phyloP scores from a whole-genome alignment of 2,329 filamentous ascomycete genomes.

The Botrytis hyacinthi region DNA sequence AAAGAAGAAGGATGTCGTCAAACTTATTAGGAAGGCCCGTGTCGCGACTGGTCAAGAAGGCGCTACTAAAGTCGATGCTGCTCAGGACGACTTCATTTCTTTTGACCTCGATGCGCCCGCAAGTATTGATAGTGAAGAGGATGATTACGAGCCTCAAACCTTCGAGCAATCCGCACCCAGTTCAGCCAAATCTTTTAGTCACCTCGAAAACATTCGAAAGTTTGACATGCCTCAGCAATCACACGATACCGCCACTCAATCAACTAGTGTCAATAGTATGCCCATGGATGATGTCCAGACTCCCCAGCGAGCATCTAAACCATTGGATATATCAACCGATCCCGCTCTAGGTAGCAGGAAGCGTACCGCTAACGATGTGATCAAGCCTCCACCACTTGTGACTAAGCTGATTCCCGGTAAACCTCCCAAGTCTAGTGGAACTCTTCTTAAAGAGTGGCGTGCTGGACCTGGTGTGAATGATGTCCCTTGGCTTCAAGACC shows the following conservation, averaged over 20 bases:
- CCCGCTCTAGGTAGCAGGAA: slow-evolving; percentile 65
- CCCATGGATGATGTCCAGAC: background rate
- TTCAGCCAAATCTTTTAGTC: slow-evolving; percentile 13
- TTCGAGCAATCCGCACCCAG: slow-evolving; percentile 21
- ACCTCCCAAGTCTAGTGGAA: slow-evolving; percentile 28
- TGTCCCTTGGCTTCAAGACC: slow-evolving; percentile 65
- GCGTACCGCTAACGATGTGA: slow-evolving; percentile 68
- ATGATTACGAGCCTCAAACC: slow-evolving; percentile 26
- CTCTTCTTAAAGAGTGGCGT: slow-evolving; percentile 46
- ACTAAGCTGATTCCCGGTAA: slow-evolving; percentile 29
- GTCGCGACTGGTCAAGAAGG: slow-evolving; percentile 52
- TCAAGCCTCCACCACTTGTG: slow-evolving; percentile 42
- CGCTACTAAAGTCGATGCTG: slow-evolving; percentile 51
- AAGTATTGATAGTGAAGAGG: slow-evolving; percentile 29
- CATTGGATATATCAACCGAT: slow-evolving; percentile 39
- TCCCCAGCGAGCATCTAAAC: slow-evolving; percentile 8
- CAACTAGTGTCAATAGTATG: background rate
- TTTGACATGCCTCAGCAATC: slow-evolving; percentile 11
- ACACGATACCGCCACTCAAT: background rate
- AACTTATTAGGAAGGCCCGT: slow-evolving; percentile 87
- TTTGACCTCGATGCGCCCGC: slow-evolving; percentile 58
- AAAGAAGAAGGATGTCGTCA: slow-evolving; percentile 84
- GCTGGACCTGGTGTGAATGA: slow-evolving; percentile 40
- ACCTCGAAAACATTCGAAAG: slow-evolving; percentile 19
- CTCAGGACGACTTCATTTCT: slow-evolving; percentile 84